Conservation (phyloP, 2,329 filamentous ascomycete genomes). For the Colletotrichum orchidophilum region DNA sequence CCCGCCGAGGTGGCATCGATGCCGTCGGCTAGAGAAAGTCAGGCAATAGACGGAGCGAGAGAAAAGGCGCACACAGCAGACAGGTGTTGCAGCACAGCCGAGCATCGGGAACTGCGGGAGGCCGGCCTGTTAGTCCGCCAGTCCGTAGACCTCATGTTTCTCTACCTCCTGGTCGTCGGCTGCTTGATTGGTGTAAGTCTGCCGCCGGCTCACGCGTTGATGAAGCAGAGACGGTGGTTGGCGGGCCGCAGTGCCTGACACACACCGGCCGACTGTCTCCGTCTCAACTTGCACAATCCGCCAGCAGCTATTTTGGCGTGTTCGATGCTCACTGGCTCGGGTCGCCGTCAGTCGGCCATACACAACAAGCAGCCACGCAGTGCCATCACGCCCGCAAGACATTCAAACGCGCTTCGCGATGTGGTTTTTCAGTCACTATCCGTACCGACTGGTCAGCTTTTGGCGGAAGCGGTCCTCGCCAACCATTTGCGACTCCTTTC, state of each 20-base stretch:
- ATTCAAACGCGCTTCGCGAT: slow-evolving; percentile 16
- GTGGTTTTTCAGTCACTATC: slow-evolving; percentile 3
- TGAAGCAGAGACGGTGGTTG: background rate
- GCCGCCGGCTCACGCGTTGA: slow-evolving; percentile 4
- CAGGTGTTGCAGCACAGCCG: background rate
- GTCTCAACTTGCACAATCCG: slow-evolving; percentile 1
- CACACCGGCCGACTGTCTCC: slow-evolving; percentile 13
- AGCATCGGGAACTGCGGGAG: slow-evolving; percentile 22
- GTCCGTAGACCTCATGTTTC: slow-evolving; percentile 2
- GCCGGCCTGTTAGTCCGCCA: slow-evolving; percentile 10
- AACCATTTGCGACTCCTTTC: slow-evolving; percentile 25
- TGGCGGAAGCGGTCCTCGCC: slow-evolving; percentile 23
- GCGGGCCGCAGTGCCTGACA: slow-evolving; percentile 17
- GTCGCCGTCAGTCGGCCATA: slow-evolving; percentile 5
- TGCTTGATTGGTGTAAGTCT: slow-evolving; percentile 19
- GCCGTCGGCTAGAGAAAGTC: background rate
- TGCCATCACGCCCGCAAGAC: slow-evolving; percentile 1
- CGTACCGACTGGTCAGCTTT: slow-evolving; percentile 4
- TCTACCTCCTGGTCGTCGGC: background rate
- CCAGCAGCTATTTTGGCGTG: slow-evolving; percentile 16
- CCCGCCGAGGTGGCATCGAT: background rate
- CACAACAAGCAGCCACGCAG: background rate
- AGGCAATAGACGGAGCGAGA: background rate
- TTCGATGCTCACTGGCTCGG: slow-evolving; percentile 17
- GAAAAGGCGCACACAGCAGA: slow-evolving; percentile 1